Base-by-base conservation (phyloP, 2,329 filamentous ascomycete species). In the Colletotrichum aenigma region DNA sequence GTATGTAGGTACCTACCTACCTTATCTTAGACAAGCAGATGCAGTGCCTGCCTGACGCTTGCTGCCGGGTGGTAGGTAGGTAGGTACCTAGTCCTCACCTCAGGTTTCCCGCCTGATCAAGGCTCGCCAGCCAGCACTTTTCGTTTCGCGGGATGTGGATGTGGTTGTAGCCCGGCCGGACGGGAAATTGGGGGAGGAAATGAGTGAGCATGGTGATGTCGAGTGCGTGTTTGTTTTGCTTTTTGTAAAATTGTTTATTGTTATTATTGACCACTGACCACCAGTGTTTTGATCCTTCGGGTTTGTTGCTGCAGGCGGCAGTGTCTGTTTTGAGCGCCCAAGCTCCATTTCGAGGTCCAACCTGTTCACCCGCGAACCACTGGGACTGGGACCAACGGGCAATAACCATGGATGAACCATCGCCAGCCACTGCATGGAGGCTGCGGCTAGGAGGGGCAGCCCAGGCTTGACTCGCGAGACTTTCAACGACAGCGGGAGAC, bases 401-500 rank as follows among this genome's bases (percentile, higher is more conserved):
- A 38, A 30, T n/a, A 48, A 67, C 61, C 68, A 75, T 66, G 72
- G 69, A 71, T 71, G 38, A 71, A 62, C 67, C 71, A 71, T 66
- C 28, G 48, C 43, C 67, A 55, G 55, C 71, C 61, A 61, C 52
- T n/a, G 38, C 15, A 8, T 56, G 28, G 55, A 55, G 66, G 66
- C 34, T 43, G 32, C 38, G 65, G 34, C 34, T 34, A 43, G 21
- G 48, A 55, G 66, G 13, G 26, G 65, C 18, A 38, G 52, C 32
- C 13, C 32, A 30, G 52, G 55, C 69, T 75, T 75, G 72, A 72
- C 72, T 75, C 69, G 69, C 26, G 68, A 75, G 72, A 55, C 67
- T 52, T 74, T 61, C 8, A 36, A 66, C 48, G 60, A 28, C 32
- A 58, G 21, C 66, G 52, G 66, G 18, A 48, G 36, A 70, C 26